These are phyloP conservation scores for Chenopodium suecicum DNA, from an alignment of 148 eudicot genomes.

Conservation along the genomic window DNA sequence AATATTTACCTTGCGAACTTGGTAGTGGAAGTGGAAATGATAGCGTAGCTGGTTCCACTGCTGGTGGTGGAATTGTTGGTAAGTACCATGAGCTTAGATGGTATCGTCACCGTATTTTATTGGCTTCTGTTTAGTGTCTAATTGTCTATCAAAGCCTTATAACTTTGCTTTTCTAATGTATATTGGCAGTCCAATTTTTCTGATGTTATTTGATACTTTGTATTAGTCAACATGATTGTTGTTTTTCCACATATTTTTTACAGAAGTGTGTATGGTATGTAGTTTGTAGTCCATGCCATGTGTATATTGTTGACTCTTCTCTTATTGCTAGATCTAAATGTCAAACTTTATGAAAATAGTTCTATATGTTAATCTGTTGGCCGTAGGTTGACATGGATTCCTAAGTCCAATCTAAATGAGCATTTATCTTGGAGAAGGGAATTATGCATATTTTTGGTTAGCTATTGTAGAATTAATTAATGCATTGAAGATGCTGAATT, in stretches of 20 bases:
- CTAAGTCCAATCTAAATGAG: background rate
- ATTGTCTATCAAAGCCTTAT: background rate
- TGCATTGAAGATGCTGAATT: background rate
- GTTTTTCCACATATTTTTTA: background rate
- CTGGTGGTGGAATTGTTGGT: slow-evolving; percentile 95
- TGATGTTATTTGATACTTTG: background rate
- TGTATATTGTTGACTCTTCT: background rate
- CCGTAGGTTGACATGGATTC: background rate
- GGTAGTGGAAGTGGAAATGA: slow-evolving; percentile 98
- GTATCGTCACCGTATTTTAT: background rate
- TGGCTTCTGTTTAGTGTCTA: too few relatives aligned
- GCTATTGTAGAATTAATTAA: background rate
- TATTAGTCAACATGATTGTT: background rate
- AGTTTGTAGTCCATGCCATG: background rate
- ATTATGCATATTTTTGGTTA: background rate
- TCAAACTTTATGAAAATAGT: background rate
- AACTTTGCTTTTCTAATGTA: background rate
- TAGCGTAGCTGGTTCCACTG: slow-evolving; percentile 53
- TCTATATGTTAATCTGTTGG: background rate
- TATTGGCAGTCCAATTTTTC: background rate
- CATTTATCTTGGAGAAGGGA: background rate
- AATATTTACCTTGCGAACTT: slow-evolving; percentile 85
- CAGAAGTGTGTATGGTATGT: background rate
- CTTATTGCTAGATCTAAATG: slow-evolving; percentile 1
- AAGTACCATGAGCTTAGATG: slow-evolving; percentile 16